A percentile compares a stretch with the other conserved stretches of the same genome.
phyloP scores from a whole-genome alignment of 73 alveolate genomes.

The Blepharisma japonicum region DNA sequence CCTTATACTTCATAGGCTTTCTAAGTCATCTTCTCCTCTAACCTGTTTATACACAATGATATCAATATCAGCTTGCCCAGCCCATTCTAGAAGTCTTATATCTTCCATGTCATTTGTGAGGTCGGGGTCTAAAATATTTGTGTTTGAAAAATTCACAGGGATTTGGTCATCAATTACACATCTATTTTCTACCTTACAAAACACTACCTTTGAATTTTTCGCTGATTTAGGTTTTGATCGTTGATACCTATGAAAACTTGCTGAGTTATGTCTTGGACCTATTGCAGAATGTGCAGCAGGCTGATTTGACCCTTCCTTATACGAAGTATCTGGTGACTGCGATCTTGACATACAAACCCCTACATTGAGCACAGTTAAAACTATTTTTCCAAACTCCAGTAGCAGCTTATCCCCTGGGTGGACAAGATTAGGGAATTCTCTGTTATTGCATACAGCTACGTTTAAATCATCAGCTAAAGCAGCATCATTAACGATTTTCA shows the following conservation, averaged over 20 bases:
- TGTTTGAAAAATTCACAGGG: conserved; percentile 2
- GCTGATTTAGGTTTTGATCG: not conserved
- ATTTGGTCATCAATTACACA: conserved; percentile 4
- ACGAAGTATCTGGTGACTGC: not conserved
- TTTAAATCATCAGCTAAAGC: not conserved
- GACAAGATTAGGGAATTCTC: not conserved
- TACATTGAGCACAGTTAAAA: not conserved
- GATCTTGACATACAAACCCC: not conserved
- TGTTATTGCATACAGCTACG: not conserved
- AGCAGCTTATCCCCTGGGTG: conserved; percentile 14
- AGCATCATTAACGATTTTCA: not conserved
- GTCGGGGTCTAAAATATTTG: not conserved
- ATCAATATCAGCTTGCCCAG: not conserved
- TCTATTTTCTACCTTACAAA: conserved; percentile 5
- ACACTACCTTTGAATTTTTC: conserved; percentile 1
- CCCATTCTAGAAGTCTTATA: conserved; percentile 22
- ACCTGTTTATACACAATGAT: not conserved
- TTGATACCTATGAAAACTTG: not conserved
- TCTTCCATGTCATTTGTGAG: conserved; percentile 7
- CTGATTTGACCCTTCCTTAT: not conserved
- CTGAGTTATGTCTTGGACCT: not conserved
- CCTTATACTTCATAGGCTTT: not conserved
- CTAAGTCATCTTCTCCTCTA: conserved; percentile 1
- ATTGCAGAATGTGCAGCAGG: not conserved
- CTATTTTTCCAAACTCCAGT: conserved; percentile 4